A percentile compares a stretch with the other conserved stretches of the same genome.
Conservation (phyloP, 2,329 filamentous ascomycete genomes). For the Botrytis tulipae region DNA sequence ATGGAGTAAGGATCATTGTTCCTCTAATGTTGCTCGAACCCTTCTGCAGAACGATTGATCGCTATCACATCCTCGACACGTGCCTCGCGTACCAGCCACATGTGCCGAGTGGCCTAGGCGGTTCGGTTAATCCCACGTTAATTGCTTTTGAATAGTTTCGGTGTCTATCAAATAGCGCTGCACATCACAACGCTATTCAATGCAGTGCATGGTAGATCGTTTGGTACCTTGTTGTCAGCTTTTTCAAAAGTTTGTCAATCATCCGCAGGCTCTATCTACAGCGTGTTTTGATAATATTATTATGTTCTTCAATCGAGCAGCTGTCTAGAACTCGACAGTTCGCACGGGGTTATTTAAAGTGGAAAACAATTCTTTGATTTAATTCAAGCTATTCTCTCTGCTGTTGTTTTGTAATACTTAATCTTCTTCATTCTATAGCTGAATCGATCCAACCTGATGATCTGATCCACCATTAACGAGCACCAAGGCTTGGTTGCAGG, state of each 20-base stretch:
- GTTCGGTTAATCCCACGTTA: neutral
- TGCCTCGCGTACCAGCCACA: neutral
- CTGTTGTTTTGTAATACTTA: neutral
- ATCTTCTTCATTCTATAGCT: neutral
- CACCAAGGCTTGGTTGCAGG: neutral
- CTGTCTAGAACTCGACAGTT: neutral
- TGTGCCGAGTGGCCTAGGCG: neutral
- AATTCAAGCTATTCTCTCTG: accelerated
- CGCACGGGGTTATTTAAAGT: neutral
- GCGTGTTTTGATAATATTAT: neutral
- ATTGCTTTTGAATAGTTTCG: neutral
- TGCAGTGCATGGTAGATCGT: neutral
- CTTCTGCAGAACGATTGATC: neutral
- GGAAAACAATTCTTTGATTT: neutral
- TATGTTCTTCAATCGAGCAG: neutral
- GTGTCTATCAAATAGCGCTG: neutral
- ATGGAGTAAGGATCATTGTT: neutral
- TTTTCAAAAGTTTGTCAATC: neutral
- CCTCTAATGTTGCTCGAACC: neutral
- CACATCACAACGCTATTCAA: neutral
- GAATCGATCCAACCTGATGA: neutral
- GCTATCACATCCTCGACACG: neutral
- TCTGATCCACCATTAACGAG: neutral
- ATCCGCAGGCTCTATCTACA: neutral
- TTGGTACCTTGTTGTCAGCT: neutral